These are phyloP conservation scores for Wickerhamiella brachini DNA, from an alignment of 805 yeast species.

Conservation along the genomic window DNA sequence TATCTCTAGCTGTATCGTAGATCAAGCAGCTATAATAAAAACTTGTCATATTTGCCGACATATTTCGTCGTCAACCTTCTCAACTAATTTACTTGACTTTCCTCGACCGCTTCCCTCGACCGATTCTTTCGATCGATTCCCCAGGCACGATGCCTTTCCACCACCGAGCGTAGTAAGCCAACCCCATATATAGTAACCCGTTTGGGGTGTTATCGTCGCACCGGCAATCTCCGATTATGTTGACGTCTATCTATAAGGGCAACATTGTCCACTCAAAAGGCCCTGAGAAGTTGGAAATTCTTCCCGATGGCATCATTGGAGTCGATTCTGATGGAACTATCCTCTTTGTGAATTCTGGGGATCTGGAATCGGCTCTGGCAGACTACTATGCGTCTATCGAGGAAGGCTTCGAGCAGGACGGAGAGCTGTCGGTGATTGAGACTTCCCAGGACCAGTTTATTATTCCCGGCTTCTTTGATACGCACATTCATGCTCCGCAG, in stretches of 20 bases:
- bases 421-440: constrained; percentile 3
- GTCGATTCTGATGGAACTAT: constrained; percentile 47
- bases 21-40: too few relatives aligned
- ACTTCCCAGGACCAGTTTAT: constrained; percentile 33
- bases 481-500: constrained; percentile 78
- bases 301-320: constrained; percentile 45
- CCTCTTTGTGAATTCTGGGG: constrained; percentile 23
- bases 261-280: constrained; percentile 10
- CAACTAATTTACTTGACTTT: too few relatives aligned
- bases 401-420: background rate
- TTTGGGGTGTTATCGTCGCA: too few relatives aligned
- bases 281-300: constrained; percentile 32
- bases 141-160: too few relatives aligned
- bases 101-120: too few relatives aligned
- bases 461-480: constrained; percentile 72
- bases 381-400: constrained; percentile 9
- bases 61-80: too few relatives aligned
- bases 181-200: too few relatives aligned
- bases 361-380: constrained; percentile 5
- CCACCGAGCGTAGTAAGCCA: too few relatives aligned
- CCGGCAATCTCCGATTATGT: background rate
- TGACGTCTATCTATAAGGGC: constrained; percentile 4
- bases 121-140: too few relatives aligned
- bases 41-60: too few relatives aligned
- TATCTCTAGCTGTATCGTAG: too few relatives aligned